Evolutionary conservation across 495 filamentous ascomycete species (phyloP).

Genomic region (Penicillium manginii): DNA sequence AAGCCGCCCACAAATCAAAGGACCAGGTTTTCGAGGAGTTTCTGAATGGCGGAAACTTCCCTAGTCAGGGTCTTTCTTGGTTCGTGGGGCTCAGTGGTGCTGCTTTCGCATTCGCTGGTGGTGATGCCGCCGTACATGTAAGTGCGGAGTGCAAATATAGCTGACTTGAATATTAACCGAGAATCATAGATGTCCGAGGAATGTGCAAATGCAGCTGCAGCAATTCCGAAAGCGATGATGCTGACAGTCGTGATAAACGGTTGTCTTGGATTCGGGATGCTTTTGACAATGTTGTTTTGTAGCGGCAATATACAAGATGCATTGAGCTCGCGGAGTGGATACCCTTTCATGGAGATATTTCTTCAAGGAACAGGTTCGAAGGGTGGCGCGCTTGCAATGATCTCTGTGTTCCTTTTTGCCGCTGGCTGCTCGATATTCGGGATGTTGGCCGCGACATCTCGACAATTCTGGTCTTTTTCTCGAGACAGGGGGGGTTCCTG

Average conservation of each 20-base stretch:
- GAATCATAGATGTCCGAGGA: constrained; percentile 56
- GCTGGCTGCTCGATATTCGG: constrained; percentile 46
- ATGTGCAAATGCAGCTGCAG: constrained; percentile 47
- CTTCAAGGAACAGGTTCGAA: constrained; percentile 43
- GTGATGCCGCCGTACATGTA: constrained; percentile 48
- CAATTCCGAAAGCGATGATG: constrained; percentile 52
- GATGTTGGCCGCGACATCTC: constrained; percentile 52
- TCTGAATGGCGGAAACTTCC: constrained; percentile 41
- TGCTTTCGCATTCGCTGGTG: constrained; percentile 47
- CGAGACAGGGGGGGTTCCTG: constrained; percentile 21
- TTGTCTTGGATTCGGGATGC: constrained; percentile 52
- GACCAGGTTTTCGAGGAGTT: constrained; percentile 47
- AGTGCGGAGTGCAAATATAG: constrained; percentile 7
- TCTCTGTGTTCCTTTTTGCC: constrained; percentile 46
- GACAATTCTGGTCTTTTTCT: constrained; percentile 53
- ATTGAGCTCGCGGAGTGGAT: constrained; percentile 41
- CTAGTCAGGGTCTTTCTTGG: constrained; percentile 44
- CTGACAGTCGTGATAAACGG: constrained; percentile 53
- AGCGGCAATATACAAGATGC: constrained; percentile 44
- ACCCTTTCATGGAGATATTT: constrained; percentile 57
- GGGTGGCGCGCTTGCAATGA: constrained; percentile 49
- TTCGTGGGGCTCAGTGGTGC: constrained; percentile 48
- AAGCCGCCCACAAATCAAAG: constrained; percentile 41
- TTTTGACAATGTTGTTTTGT: constrained; percentile 53
- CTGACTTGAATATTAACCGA: neutral